Evolutionary conservation across 2,329 filamentous ascomycete species (phyloP), one percentile per base, ranked within the genome.

Genomic region (Hypoxylon sp.): DNA sequence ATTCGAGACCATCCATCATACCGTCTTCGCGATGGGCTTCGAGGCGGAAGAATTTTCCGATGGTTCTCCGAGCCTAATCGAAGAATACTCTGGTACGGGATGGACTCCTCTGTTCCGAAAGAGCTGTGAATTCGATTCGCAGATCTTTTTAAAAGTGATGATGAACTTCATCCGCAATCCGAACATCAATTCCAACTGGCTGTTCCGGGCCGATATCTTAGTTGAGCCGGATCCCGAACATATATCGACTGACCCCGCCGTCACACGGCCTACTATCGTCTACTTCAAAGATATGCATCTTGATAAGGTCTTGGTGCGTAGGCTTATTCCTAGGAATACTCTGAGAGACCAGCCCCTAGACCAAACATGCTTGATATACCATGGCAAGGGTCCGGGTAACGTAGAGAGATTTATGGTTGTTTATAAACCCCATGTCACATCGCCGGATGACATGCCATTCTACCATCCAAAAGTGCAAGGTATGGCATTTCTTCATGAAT

Each of bases 401-500:
- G 74, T 76, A 25, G 73, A 76, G 60, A 79, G 80, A 30, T 86
- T 84, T 32, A 80, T 95, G 57, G 88, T 97, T 14, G 79, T 97
- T 34, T 97, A 97, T 77, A 84, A 92, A 5, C 93, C 95, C 6
- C 94, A 97, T 79, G 84, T 89, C 7, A 78, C 84, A 32, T 81
- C 82, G 1, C 81, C 85, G 10, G 83, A 86, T 13, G 86, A 91
- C 2, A 85, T 96, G 67, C 95, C 95, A 0, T 97, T 92, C 80
- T 98, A 98, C 79, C 94, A 98, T 76, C 95, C 95, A 21, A 84
- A 86, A 57, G 90, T 97, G 21, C 86, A 85, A 56, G 89, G 88
- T 11, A 84, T 97, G 23, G 93, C 90, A 4, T 94, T 96, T 72
- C 81, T 94, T 6, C 93, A 97, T 78, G 87, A 87, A 36, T 92